Evolutionary conservation across 176 grass and related monocot genomes (phyloP).

Genomic region (Aegilops umbellulata): DNA sequence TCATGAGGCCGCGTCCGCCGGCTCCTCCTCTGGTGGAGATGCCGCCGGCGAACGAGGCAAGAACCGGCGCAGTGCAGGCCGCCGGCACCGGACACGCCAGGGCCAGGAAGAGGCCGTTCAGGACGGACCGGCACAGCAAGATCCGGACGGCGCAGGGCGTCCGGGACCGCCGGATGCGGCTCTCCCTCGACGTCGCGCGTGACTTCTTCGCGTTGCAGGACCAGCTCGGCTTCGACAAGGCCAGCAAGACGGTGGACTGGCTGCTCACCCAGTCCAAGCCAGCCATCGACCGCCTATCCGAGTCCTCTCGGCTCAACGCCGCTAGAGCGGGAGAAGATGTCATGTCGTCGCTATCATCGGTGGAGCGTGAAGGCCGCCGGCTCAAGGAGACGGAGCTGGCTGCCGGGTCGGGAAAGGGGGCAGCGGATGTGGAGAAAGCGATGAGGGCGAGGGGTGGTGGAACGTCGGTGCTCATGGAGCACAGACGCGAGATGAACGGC

Average conservation of each 20-base stretch:
- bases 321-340: background rate
- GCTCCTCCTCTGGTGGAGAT: background rate
- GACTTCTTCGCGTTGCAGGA: conserved; percentile 92
- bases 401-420: conserved; percentile 23
- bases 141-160: conserved; percentile 82
- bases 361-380: background rate
- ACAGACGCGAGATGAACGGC: conserved; percentile 28
- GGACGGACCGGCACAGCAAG: conserved; percentile 93
- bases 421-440: conserved; percentile 19
- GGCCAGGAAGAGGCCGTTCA: conserved; percentile 49
- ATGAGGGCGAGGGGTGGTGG: conserved; percentile 36
- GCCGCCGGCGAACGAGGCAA: background rate
- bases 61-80: background rate
- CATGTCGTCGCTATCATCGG: conserved; percentile 13
- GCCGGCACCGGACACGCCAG: background rate
- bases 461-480: conserved; percentile 31
- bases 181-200: conserved; percentile 76
- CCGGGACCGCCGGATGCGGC: conserved; percentile 82
- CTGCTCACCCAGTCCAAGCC: conserved; percentile 80
- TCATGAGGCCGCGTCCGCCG: conserved; percentile 26
- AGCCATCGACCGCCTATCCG: conserved; percentile 57
- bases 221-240: conserved; percentile 86
- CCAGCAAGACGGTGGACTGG: conserved; percentile 94
- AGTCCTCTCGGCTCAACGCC: background rate
- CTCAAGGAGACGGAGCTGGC: background rate